Evolutionary conservation across 139 green algal genomes (phyloP), one percentile per base, ranked within the genome.

Genomic region (Pedinophyceae sp.): DNA sequence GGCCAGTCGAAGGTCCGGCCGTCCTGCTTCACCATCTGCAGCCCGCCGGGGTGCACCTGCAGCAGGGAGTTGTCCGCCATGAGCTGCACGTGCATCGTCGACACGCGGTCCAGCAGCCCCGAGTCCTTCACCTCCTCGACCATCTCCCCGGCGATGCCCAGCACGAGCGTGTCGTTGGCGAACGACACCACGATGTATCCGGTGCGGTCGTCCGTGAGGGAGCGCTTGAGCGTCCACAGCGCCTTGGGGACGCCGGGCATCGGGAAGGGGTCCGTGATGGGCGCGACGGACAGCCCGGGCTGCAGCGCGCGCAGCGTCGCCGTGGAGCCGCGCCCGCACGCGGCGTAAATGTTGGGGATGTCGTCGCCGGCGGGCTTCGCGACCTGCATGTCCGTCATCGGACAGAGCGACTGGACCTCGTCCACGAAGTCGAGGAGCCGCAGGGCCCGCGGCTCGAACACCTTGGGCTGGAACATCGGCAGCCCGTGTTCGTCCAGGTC

Each of bases 121-220:
- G 67, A 88, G 70, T 96, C 87, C 48, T 70, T 91, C 27, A 93
- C 91, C 73, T 98, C 88, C 69, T 94, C 87, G 3, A 98, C 87
- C 20, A 91, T 95, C 70, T 97, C 90, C 6, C 90, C 90, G n/a
- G n/a, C n/a, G 40, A 98, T 93, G 47, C 64, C 71, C 55, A 87
- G 75, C 41, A 90, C 85, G 66, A 98, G 80, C 2, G 91, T 97
- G 22, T 85, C 89, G 50, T 95, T 95, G 30, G 65, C 64, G 72
- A 98, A 98, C 19, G 81, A 93, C 45, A 98, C 89, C 13, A 98
- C 74, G 54, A 98, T 97, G 80, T 86, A 95, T 3, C 75, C 70
- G 60, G 97, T 90, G 57, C 79, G 90, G 45, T 90, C 81, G 54
- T 95, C 85, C 17, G 48, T 58, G 3, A 59, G 53, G 28, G 53